These are phyloP conservation scores for Musa balbisiana DNA, from an alignment of 202 grass and related monocot species.

Conservation along the genomic window DNA sequence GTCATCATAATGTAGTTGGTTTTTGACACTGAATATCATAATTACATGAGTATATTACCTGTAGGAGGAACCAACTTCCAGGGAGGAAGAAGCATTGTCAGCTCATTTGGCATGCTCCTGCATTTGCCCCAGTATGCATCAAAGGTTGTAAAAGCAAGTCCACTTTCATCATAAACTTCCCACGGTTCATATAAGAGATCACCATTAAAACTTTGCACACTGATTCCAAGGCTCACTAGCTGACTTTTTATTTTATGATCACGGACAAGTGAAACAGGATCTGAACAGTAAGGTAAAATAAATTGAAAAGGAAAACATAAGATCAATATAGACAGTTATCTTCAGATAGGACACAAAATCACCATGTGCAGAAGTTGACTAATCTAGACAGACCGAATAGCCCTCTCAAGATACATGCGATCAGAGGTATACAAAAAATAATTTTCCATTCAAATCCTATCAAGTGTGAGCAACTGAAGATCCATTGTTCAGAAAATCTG, in stretches of 20 bases:
- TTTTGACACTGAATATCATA: neutral
- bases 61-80: conserved; percentile 41
- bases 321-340: neutral
- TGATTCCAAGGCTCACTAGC: conserved; percentile 51
- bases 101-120: conserved; percentile 35
- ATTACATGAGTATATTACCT: conserved; percentile 36
- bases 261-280: conserved; percentile 68
- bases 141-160: conserved; percentile 66
- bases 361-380: neutral
- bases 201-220: conserved; percentile 60
- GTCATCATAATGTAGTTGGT: too few relatives aligned
- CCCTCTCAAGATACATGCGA: too few relatives aligned
- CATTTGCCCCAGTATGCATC: conserved; percentile 74
- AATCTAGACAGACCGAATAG: neutral
- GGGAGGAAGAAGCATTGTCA: conserved; percentile 46
- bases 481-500: too few relatives aligned
- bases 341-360: neutral
- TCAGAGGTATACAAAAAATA: neutral
- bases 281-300: conserved; percentile 19
- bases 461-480: neutral
- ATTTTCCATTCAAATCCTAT: neutral
- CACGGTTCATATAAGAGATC: conserved; percentile 87
- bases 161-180: conserved; percentile 64
- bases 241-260: conserved; percentile 84
- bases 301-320: neutral